phyloP scores from a whole-genome alignment of 371 early-diverging fungal genomes.

The Rhizopus stolonifer region DNA sequence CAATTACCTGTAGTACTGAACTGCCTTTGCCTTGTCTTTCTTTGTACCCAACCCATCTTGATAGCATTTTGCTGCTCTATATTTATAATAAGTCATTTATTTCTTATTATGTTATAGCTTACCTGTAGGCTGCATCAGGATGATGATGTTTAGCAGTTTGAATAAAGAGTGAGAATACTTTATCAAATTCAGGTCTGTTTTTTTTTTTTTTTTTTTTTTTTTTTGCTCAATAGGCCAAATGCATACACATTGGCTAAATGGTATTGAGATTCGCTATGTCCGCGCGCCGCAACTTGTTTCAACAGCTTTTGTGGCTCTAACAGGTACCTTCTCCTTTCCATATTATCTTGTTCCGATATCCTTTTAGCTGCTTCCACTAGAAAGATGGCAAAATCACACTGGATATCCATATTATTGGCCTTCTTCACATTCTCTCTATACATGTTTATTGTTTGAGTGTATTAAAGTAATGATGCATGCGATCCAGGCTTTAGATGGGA shows the following conservation, averaged over 20 bases:
- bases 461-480: slow-evolving; percentile 59
- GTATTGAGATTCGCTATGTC: slow-evolving; percentile 61
- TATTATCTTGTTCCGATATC: slow-evolving; percentile 20
- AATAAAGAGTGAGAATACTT: slow-evolving; percentile 64
- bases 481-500: slow-evolving; percentile 62
- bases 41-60: slow-evolving; percentile 65
- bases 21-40: slow-evolving; percentile 54
- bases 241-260: slow-evolving; percentile 64
- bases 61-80: slow-evolving; percentile 61
- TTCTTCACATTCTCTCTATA: slow-evolving; percentile 78
- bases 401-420: slow-evolving; percentile 70
- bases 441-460: slow-evolving; percentile 70
- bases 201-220: too few species aligned
- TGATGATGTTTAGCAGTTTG: slow-evolving; percentile 67
- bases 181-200: slow-evolving; percentile 57
- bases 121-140: slow-evolving; percentile 63
- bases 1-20: slow-evolving; percentile 60
- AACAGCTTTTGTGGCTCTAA: slow-evolving; percentile 58
- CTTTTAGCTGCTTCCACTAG: slow-evolving; percentile 61
- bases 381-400: slow-evolving; percentile 78
- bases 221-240: slow-evolving; percentile 55
- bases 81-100: slow-evolving; percentile 7
- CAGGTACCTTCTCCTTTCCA: slow-evolving; percentile 23
- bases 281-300: slow-evolving; percentile 52
- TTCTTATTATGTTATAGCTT: slow-evolving; percentile 1